Base-by-base conservation (phyloP, 805 yeast species). In the Debaryomyces tyrocola region DNA sequence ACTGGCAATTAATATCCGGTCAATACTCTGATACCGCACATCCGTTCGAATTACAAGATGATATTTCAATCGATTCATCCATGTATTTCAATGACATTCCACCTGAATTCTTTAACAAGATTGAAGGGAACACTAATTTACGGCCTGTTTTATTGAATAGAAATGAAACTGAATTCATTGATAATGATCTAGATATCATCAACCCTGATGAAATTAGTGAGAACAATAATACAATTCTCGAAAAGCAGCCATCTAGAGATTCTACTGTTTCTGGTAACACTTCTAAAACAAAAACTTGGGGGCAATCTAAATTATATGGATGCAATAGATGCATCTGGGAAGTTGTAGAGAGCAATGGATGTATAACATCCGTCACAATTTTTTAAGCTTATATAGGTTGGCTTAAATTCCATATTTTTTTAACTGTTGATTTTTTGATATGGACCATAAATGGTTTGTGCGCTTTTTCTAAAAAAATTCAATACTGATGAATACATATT, bases 231-330 rank as follows among this genome's bases (percentile, higher is more conserved):
- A 21, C 46, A 10, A 33, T 31, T 20, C 37, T 40, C 12, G 35
- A 31, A n/a, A 34, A 24, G 33, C 44, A 46, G 11, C 18, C 20
- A 11, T 15, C 33, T 28, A 33, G 11, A 33, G 46, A 51, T 46
- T 15, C 50, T 33, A 56, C 48, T 49, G 6, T 10, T 28, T 12
- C 42, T 14, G 20, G 14, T 27, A 2, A 18, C 17, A 6, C n/a
- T 24, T 33, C 40, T 11, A 62, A 60, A 40, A 57, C 57, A 20
- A 66, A 63, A 46, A 65, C 66, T 2, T 71, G 77, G 76, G 76
- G 76, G 29, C 77, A 71, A 56, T 66, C 70, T 31, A 65, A 65
- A 44, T 50, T 74, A 38, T 69, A 70, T 50, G 75, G 77, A n/a
- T 64, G 57, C 44, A 53, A 64, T 40, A 44, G 69, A 43, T 62